phyloP scores from a whole-genome alignment of 2,329 filamentous ascomycete species.

The Cladorrhinum sp. region DNA sequence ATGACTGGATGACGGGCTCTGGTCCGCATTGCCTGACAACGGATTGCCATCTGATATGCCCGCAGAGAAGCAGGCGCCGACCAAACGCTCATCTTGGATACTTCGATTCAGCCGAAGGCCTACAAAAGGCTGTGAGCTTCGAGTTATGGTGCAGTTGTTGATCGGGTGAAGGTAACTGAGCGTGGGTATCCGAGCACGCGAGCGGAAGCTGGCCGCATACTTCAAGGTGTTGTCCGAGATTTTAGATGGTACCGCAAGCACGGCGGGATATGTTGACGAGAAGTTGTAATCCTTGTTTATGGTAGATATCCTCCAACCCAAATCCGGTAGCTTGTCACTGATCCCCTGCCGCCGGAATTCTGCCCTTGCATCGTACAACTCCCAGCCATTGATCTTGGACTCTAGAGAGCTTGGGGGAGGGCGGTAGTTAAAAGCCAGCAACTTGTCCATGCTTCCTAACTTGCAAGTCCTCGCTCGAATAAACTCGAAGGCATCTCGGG shows the following conservation, averaged over 20 bases:
- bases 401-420: constrained; percentile 63
- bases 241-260: constrained; percentile 78
- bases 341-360: constrained; percentile 89
- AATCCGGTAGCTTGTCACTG: constrained; percentile 71
- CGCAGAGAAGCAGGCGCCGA: constrained; percentile 87
- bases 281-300: constrained; percentile 91
- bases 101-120: constrained; percentile 85
- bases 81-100: constrained; percentile 91
- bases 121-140: constrained; percentile 87
- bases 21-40: constrained; percentile 32
- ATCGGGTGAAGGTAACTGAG: constrained; percentile 93
- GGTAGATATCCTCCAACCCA: constrained; percentile 82
- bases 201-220: constrained; percentile 86
- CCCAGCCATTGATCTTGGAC: constrained; percentile 73
- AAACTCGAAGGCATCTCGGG: constrained; percentile 82
- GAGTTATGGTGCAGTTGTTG: constrained; percentile 95
- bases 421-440: constrained; percentile 86
- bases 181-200: constrained; percentile 80
- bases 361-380: constrained; percentile 76
- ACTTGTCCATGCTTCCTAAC: constrained; percentile 76
- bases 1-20: constrained; percentile 49
- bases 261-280: constrained; percentile 84
- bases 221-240: constrained; percentile 98
- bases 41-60: constrained; percentile 43
- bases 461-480: constrained; percentile 80